Base-by-base conservation (phyloP, 176 grass and related monocot genomes). In the Musa acuminata region DNA sequence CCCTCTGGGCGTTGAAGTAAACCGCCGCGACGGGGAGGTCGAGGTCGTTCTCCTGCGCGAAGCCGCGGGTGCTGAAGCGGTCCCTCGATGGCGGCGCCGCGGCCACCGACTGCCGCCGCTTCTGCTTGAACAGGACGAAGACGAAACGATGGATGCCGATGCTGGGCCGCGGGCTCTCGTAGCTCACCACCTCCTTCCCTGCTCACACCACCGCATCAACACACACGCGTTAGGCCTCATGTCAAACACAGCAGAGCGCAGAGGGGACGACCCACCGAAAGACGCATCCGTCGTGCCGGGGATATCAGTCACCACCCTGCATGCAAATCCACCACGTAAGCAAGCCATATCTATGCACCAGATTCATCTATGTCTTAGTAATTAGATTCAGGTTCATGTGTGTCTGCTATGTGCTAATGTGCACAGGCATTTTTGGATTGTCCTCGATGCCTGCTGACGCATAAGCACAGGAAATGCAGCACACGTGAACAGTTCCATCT, bases 1-100 rank as follows among this genome's bases (percentile, higher is more conserved):
- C 91, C 79, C 81, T 96, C 81, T 96, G 91, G 10, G 83, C 81
- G 72, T 96, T 96, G 88, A 91, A 91, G 85, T 96, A 91, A 81
- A 88, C 85, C 72, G 83, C 91, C 69, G 91, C 88, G 68, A 80
- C 77, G 55, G 91, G 92, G 65, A 96, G 85, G 62, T 88, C 85
- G 49, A 96, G 85, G 22, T 83, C 64, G 20, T 91, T 74, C 76
- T 51, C 51, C 49, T 58, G 79, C 3, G 88, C 85, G 80, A 91
- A 96, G 1, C 63, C 59, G 7, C 91, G 85, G 1, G 88, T 88
- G 85, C 75, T 91, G 83, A 96, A 96, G 79, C 86, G 70, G 25
- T 72, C 67, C 12, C 66, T 7, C 52, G 77, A 35, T 8, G 69
- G 10, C 72, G 71, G 69, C 2, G 64, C 12, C 8, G 55, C 62